Evolutionary conservation across 805 yeast genomes (phyloP).

Genomic region (Sugiyamaella mastotermitis): DNA sequence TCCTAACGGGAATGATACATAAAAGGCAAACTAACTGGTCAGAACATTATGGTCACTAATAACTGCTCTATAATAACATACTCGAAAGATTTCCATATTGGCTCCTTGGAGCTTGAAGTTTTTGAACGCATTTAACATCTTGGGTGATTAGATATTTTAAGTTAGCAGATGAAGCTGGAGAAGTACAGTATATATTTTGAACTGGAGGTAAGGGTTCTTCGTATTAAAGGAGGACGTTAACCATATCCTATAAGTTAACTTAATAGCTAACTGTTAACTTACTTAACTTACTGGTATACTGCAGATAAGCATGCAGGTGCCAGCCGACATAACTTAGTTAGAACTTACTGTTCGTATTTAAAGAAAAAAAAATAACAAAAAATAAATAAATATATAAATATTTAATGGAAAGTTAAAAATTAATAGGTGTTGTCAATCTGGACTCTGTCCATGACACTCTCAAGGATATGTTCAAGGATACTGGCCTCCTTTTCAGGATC

Average conservation of each 20-base stretch:
- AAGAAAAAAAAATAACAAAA: too few relatives aligned
- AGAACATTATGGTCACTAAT: not conserved
- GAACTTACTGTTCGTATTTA: too few relatives aligned
- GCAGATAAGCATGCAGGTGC: too few relatives aligned
- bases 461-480: slow-evolving; percentile 6
- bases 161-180: not conserved
- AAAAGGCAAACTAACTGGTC: slow-evolving; percentile 46
- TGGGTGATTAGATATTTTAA: slow-evolving; percentile 1
- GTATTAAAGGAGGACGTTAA: too few relatives aligned
- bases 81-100: slow-evolving; percentile 21
- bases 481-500: slow-evolving; percentile 8
- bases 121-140: slow-evolving; percentile 8
- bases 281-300: too few relatives aligned
- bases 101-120: slow-evolving; percentile 19
- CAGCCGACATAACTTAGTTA: too few relatives aligned
- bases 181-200: too few relatives aligned
- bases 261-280: too few relatives aligned
- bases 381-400: too few relatives aligned
- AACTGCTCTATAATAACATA: slow-evolving; percentile 5
- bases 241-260: too few relatives aligned
- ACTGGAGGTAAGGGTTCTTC: too few relatives aligned
- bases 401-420: too few relatives aligned
- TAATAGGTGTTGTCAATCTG: not conserved
- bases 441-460: slow-evolving; percentile 2
- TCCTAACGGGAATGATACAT: slow-evolving; percentile 77